Conservation (phyloP, 2,329 filamentous ascomycete genomes). For the Fusarium proliferatum region DNA sequence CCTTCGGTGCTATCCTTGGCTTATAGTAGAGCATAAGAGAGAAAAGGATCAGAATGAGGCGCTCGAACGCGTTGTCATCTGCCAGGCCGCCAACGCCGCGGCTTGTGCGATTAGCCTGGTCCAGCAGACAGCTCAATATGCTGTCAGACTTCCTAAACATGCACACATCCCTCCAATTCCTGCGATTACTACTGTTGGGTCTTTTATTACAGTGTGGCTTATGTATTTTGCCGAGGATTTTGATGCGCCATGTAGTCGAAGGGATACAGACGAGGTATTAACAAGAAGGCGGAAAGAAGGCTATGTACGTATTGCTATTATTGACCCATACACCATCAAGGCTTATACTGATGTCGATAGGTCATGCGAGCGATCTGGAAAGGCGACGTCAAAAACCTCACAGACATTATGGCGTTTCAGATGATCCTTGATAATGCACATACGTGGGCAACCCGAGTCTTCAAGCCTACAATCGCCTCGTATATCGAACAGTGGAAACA, state of each 20-base stretch:
- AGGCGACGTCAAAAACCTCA: constrained; percentile 16
- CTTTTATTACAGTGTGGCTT: constrained; percentile 30
- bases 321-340: rapidly evolving
- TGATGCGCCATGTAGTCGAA: not conserved
- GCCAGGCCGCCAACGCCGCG: constrained; percentile 27
- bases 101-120: constrained; percentile 30
- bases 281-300: not conserved
- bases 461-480: constrained; percentile 26
- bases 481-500: constrained; percentile 35
- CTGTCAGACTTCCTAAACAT: not conserved
- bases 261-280: not conserved
- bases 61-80: not conserved
- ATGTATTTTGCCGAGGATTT: constrained; percentile 22
- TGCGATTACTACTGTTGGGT: constrained; percentile 25
- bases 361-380: constrained; percentile 36
- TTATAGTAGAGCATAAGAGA: constrained; percentile 36
- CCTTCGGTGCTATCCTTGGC: constrained; percentile 36
- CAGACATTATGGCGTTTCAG: constrained; percentile 21
- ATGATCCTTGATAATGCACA: constrained; percentile 39
- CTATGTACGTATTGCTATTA: not conserved
- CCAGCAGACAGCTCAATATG: constrained; percentile 10
- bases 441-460: constrained; percentile 36
- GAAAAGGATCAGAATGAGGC: not conserved
- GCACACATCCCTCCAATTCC: constrained; percentile 32
- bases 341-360: not conserved